These are phyloP conservation scores for Lagenidium sp. DNA, from an alignment of 352 stramenopile species.

Conservation along the genomic window DNA sequence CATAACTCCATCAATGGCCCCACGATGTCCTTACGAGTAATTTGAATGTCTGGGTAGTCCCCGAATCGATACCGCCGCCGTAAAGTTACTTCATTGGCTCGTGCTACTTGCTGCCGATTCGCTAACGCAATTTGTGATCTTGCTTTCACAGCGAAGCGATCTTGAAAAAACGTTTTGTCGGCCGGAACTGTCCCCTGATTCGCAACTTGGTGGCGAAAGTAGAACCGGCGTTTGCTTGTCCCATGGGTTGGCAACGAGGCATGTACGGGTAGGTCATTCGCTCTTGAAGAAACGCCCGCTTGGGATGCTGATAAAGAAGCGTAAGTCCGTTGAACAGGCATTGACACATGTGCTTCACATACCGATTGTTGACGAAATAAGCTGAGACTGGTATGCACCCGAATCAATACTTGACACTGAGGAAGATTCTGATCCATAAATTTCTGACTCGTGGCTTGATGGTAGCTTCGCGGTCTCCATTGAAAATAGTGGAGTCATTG, in stretches of 20 bases:
- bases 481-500: conserved; percentile 71
- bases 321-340: background rate
- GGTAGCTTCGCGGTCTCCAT: conserved; percentile 53
- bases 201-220: no score
- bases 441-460: no score
- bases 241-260: no score
- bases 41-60: conserved; percentile 77
- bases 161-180: conserved; percentile 50
- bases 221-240: no score
- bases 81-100: conserved; percentile 47
- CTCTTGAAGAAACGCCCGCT: no score
- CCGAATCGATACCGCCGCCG: conserved; percentile 58
- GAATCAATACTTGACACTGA: no score
- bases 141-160: conserved; percentile 37
- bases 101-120: conserved; percentile 34
- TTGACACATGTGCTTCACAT: background rate
- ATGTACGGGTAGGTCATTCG: no score
- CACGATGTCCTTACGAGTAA: conserved; percentile 56
- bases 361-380: conserved; percentile 12
- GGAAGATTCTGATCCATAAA: conserved; percentile 2
- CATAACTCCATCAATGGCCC: conserved; percentile 57
- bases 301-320: background rate
- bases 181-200: no score
- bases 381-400: conserved; percentile 12
- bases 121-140: no score